A percentile compares a stretch with the other conserved stretches of the same genome.
Conservation (phyloP, 495 filamentous ascomycete species). For the Penicillium dipodomyicola region DNA sequence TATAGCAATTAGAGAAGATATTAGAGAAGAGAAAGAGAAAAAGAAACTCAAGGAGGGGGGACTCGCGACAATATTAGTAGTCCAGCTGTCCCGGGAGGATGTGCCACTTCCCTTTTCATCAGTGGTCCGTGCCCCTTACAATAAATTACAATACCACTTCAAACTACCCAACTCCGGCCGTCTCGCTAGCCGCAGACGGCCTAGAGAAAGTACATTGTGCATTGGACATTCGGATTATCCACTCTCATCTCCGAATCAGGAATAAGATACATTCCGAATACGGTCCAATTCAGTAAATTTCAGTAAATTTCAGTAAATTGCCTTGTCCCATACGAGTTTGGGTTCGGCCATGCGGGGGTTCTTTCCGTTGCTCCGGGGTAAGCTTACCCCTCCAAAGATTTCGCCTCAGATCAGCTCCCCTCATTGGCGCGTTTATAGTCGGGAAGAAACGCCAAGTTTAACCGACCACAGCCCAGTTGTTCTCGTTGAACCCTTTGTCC, state of each 20-base stretch:
- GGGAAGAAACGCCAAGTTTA: conserved; percentile 1
- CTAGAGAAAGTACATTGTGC: neutral
- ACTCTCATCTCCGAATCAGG: neutral
- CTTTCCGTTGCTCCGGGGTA: conserved; percentile 49
- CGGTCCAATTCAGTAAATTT: neutral
- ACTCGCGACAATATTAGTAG: conserved; percentile 4
- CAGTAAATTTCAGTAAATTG: neutral
- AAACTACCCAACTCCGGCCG: too few species aligned
- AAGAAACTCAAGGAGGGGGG: neutral
- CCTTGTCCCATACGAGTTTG: conserved; percentile 11
- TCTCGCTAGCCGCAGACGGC: neutral
- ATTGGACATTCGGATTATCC: neutral
- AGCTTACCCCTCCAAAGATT: conserved; percentile 14
- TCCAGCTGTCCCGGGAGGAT: neutral
- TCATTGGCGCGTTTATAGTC: neutral
- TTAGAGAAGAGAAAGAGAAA: too few species aligned
- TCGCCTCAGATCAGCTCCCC: conserved; percentile 13
- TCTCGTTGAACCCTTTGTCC: conserved; percentile 12
- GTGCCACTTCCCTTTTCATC: conserved; percentile 8
- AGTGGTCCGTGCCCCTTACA: conserved; percentile 2
- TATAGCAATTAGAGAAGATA: conserved; percentile 1
- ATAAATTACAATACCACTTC: neutral
- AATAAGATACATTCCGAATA: neutral
- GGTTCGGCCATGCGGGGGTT: conserved; percentile 42
- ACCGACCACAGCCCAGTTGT: conserved; percentile 5